Base-by-base conservation (phyloP, 306 rosid genomes). In the Casuarina equisetifolia region DNA sequence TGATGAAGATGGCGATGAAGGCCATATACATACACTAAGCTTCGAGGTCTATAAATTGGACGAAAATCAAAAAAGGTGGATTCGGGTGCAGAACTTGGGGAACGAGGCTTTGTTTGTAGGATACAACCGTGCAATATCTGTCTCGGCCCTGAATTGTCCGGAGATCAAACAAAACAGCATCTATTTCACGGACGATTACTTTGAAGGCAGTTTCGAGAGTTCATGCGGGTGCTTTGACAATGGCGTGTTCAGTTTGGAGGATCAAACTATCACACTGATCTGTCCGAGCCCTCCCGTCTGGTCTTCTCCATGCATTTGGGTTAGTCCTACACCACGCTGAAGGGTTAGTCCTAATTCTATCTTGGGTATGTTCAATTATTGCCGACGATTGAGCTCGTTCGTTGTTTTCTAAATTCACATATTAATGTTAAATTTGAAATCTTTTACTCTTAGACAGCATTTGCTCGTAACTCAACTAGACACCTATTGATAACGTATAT, bases 151-250 rank as follows among this genome's bases (percentile, higher is more conserved):
- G 61, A 17, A 80, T n/a, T 49, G 38, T 74, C 51, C 70, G 19
- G 74, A 43, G 63, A 55, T 68, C 57, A n/a, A 48, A 44, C 32
- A 15, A 9, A 32, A 43, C 67, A 44, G 75, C 74, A n/a, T 66
- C 52, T 46, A 68, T 36, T 45, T 51, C 45, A 66, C 40, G 5
- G 66, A 40, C 51, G 73, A 51, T 51, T 55, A 11, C 67, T 55
- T 74, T 5, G 43, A 55, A 78, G 42, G 63, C 43, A 52, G 13
- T 64, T 12, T 20, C 44, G 83, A 72, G 38, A 67, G 54, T 25
- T 59, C 48, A 9, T 64, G 54, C 38, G 70, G 9, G 54, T 64
- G 53, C n/a, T 63, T 40, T 55, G 62, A 54, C 53, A 69, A 48
- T 42, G 74, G 25, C 10, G 12, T 50, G n/a, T 67, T 12, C 19